Base-by-base conservation (phyloP, 192 early-diverging fungal genomes). In the Coemansia guatemalensis region DNA sequence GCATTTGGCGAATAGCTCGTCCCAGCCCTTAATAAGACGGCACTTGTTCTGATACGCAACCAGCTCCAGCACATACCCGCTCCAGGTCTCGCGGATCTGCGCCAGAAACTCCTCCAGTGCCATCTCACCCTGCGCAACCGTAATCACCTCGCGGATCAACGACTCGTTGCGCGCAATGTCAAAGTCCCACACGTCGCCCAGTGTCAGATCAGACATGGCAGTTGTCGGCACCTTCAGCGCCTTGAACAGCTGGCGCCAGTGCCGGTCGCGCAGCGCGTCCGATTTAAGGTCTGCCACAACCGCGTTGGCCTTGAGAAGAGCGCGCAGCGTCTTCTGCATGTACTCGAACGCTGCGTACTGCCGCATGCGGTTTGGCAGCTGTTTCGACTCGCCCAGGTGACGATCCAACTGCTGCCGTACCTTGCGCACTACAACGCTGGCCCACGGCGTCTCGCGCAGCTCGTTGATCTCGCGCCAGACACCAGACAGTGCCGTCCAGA, bases 71-170 rank as follows among this genome's bases (percentile, higher is more conserved):
- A 88, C 84, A 68, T 97, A 98, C 48, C 84, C 88, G 22, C 87
- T 87, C 98, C 98, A 99, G 0, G 90, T 93, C 69, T 95, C 94
- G 68, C 87, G 85, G 50, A 89, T 81, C 80, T 95, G 93, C 58
- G 88, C 89, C 79, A 99, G 84, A 84, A 95, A 99, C 79, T 96
- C 93, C 82, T 99, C 98, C 58, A 99, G 80, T 11, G 95, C 98
- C 97, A 99, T 98, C 84, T 99, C 98, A 64, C 98, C 98, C 72
- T 97, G 93, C 5, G 98, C 98, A 51, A 91, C 88, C 4, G 88
- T 85, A 41, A 99, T 89, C 33, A 97, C 88, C 18, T 97, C 96
- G 56, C 88, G 88, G 29, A 99, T 85, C n/a, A 79, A 65, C 26
- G 82, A 74, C 75, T 99, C 95, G 73, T 95, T 92, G 60, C 93